Base-by-base conservation (phyloP, 345 rosid species). In the Ricinus communis region DNA sequence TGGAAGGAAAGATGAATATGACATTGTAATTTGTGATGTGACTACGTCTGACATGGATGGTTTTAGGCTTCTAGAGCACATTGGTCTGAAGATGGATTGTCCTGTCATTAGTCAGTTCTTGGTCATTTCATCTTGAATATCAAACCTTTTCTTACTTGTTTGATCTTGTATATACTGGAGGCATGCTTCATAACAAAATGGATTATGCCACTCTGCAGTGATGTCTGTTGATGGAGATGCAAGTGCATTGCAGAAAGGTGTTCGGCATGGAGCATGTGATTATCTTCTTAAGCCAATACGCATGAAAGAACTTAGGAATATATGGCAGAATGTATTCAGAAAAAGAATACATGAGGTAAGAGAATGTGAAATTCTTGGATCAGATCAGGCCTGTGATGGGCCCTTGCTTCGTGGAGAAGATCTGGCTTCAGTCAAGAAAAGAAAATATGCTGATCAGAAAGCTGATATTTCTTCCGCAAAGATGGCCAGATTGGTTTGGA, bases 41-140 rank as follows among this genome's bases (percentile, higher is more conserved):
- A 90, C 90, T 86, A 94, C 91, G 98, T 97, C 98, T n/a, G 98
- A 94, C 84, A 94, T 94, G 98, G 97, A 95, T 53, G 99, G 99
- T 4, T 95, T 95, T 71, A 95, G 87, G 66, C 99, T 95, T 67
- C 91, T 95, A 7, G 99, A 95, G 75, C 93, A 81, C n/a, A 97
- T 92, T 66, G 99, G 99, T 46, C 92, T 95, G 19, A 97, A 95
- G 76, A 82, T 95, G 85, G 99, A 95, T 79, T 93, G 91, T 70
- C 99, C 99, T 21, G 97, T 92, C 57, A 92, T 95, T 46, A 92
- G 98, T 95, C 51, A 81, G 97, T 85, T 75, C 84, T 66, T 74
- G 77, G 45, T 52, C 79, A 65, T 68, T 79, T 66, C 66, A 45
- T 74, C 38, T 70, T 70, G 69, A 54, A 65, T 58, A 63, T 22